Evolutionary conservation across 345 rosid genomes (phyloP).

Genomic region (Populus ilicifolia): DNA sequence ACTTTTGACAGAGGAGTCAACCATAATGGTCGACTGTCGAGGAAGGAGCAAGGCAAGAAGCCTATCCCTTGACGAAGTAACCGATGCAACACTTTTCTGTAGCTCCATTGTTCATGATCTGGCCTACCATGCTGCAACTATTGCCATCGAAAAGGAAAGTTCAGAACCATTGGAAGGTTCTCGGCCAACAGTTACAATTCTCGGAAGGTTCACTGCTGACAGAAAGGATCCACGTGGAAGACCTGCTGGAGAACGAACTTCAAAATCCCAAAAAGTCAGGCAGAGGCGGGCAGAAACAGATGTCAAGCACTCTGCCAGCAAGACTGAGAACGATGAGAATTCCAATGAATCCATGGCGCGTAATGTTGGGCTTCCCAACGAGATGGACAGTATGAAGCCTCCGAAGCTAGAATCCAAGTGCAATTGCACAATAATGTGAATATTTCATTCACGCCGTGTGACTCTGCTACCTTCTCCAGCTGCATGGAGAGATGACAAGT

Average conservation of each 20-base stretch:
- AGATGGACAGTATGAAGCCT: conserved; percentile 60
- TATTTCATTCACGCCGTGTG: not conserved
- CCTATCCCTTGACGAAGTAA: conserved; percentile 94
- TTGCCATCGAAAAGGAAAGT: conserved; percentile 64
- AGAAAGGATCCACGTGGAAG: conserved; percentile 48
- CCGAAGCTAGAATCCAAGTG: conserved; percentile 93
- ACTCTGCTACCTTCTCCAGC: not conserved
- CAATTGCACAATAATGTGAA: conserved; percentile 96
- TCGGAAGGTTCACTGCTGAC: conserved; percentile 58
- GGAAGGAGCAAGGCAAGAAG: conserved; percentile 67
- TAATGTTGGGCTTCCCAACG: conserved; percentile 60
- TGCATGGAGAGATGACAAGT: conserved; percentile 3
- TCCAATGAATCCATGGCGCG: conserved; percentile 48
- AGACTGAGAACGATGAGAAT: conserved; percentile 83
- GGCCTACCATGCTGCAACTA: conserved; percentile 74
- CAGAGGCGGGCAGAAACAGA: conserved; percentile 57
- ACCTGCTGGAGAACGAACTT: conserved; percentile 41
- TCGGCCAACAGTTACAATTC: conserved; percentile 62
- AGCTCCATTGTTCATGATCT: conserved; percentile 92
- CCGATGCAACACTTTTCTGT: conserved; percentile 86
- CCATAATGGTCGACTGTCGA: conserved; percentile 53
- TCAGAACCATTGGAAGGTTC: conserved; percentile 50
- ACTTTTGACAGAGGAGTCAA: conserved; percentile 62
- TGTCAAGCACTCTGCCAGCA: conserved; percentile 30
- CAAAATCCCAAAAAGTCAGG: conserved; percentile 51